Evolutionary conservation across 257 asterid genomes (phyloP).

Genomic region (Solanum tarapatanum): DNA sequence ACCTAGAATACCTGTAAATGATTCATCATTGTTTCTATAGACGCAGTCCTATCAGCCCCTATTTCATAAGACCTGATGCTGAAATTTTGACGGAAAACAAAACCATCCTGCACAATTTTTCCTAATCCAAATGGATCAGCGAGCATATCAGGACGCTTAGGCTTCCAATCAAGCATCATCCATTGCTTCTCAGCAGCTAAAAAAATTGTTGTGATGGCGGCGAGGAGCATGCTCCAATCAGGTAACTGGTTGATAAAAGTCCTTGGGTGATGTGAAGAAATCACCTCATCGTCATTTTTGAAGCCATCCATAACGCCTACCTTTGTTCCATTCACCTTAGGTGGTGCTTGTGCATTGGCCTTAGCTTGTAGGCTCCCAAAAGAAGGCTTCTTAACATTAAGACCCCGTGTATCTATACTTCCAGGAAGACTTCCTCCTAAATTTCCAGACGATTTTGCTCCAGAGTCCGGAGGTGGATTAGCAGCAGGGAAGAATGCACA

Average conservation of each 20-base stretch:
- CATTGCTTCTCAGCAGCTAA: conserved; percentile 98
- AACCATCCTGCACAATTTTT: conserved; percentile 76
- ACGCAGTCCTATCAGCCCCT: conserved; percentile 96
- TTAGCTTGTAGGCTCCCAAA: conserved; percentile 58
- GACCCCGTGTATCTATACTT: conserved; percentile 49
- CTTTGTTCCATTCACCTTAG: conserved; percentile 88
- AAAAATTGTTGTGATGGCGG: conserved; percentile 85
- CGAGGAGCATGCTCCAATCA: conserved; percentile 99
- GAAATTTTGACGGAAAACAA: conserved; percentile 82
- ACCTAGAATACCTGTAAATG: conserved; percentile 64
- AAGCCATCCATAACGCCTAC: conserved; percentile 65
- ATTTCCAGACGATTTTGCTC: conserved; percentile 51
- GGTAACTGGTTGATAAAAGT: conserved; percentile 88
- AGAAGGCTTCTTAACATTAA: conserved; percentile 50
- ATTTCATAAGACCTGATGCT: conserved; percentile 93
- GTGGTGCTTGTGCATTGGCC: conserved; percentile 80
- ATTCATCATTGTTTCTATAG: conserved; percentile 90
- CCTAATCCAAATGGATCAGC: conserved; percentile 83
- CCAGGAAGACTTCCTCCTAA: conserved; percentile 41
- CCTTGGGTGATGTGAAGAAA: conserved; percentile 67
- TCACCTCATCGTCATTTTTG: conserved; percentile 48
- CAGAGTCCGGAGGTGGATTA: conserved; percentile 46
- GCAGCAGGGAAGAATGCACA: conserved; percentile 56
- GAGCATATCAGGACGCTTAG: conserved; percentile 75
- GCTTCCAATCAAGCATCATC: conserved; percentile 99